phyloP scores from a whole-genome alignment of 371 early-diverging fungal genomes.

The Entomophthora muscae region DNA sequence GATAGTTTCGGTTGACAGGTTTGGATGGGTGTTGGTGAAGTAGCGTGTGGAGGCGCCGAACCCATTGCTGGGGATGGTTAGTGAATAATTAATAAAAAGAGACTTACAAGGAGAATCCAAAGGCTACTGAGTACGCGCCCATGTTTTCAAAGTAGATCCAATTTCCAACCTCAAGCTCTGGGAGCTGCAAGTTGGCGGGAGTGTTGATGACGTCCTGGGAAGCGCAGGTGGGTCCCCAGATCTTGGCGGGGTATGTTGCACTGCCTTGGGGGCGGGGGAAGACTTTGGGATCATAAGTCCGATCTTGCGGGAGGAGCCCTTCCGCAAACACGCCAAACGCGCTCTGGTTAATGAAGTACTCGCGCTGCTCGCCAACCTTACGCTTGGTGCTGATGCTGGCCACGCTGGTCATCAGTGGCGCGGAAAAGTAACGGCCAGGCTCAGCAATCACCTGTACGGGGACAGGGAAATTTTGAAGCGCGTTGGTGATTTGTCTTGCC shows the following conservation, averaged over 20 bases:
- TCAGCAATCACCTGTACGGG: constrained; percentile 85
- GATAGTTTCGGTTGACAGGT: no score
- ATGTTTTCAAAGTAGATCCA: not conserved
- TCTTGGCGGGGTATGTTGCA: not conserved
- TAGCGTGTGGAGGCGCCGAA: no score
- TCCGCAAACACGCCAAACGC: not conserved
- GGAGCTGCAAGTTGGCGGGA: not conserved
- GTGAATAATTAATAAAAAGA: not conserved
- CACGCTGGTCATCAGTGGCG: constrained; percentile 81
- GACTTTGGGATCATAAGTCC: not conserved
- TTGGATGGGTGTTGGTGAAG: no score
- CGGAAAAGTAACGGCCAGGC: constrained; percentile 91
- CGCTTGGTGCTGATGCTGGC: constrained; percentile 81
- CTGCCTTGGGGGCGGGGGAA: not conserved
- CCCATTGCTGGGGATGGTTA: not conserved
- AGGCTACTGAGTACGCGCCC: not conserved
- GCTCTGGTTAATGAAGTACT: not conserved
- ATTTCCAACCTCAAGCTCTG: not conserved
- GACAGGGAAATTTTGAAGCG: constrained; percentile 24
- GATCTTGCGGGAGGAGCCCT: not conserved
- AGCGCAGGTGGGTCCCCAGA: not conserved
- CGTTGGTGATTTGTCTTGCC: constrained; percentile 28
- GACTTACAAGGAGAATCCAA: not conserved
- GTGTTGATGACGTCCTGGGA: not conserved
- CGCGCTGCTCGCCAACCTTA: not conserved